These are phyloP conservation scores for Oryza glaberrima DNA, from an alignment of 176 grass and related monocot genomes.

Conservation along the genomic window DNA sequence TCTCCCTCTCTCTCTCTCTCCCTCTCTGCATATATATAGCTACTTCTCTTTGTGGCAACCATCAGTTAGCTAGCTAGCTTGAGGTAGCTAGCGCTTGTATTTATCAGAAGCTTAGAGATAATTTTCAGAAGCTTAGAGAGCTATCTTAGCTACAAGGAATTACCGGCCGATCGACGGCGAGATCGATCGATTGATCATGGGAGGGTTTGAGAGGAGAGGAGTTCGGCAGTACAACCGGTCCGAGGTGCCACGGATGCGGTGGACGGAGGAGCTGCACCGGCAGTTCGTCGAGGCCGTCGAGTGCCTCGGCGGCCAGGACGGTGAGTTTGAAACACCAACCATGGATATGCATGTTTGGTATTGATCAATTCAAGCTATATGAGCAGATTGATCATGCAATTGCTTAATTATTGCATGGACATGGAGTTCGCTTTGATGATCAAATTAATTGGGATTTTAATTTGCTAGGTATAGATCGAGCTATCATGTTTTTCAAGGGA, in stretches of 20 bases:
- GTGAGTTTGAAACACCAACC: constrained; percentile 47
- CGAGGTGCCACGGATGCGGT: constrained; percentile 72
- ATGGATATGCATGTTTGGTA: not conserved
- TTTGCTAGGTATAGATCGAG: not conserved
- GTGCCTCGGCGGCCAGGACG: constrained; percentile 72
- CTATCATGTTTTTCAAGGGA: not conserved
- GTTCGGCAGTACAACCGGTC: constrained; percentile 90
- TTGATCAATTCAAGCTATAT: not conserved
- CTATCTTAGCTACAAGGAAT: not conserved
- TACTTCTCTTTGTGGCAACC: not conserved
- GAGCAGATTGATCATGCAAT: not conserved
- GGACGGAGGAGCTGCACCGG: constrained; percentile 92
- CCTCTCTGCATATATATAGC: not conserved
- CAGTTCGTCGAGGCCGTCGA: constrained; percentile 74
- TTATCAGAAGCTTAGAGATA: constrained; percentile 33
- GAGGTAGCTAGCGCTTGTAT: not conserved
- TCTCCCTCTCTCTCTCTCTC: not conserved
- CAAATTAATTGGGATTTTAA: not conserved
- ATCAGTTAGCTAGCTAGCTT: not conserved
- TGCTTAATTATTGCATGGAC: not conserved
- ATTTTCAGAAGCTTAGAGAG: constrained; percentile 21
- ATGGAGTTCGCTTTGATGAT: not conserved
- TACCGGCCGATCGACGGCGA: not conserved
- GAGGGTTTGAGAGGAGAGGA: constrained; percentile 67
- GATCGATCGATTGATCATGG: constrained; percentile 33